Percentiles rank a stretch among this genome's conserved stretches.
phyloP scores from a whole-genome alignment of 805 yeast species.

The Sugiyamaella americana region DNA sequence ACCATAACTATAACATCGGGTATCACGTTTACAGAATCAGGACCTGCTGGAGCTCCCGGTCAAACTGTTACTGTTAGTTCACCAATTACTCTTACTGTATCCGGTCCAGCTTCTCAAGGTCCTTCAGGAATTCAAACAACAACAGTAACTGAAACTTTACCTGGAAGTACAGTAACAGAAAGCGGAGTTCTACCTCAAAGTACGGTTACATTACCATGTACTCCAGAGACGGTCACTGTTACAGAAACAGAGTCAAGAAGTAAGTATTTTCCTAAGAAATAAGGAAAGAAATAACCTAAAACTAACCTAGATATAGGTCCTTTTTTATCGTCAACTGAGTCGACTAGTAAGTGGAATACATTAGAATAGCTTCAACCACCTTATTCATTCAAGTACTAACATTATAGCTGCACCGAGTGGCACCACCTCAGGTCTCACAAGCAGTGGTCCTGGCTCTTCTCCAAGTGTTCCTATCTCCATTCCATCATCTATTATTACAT shows the following conservation, averaged over 20 bases:
- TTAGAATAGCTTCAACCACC: no score
- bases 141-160: constrained; percentile 10
- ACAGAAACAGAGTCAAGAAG: constrained; percentile 6
- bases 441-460: constrained; percentile 30
- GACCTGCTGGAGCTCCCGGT: background rate
- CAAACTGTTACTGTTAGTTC: constrained; percentile 12
- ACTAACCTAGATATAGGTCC: constrained; percentile 18
- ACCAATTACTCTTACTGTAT: constrained; percentile 16
- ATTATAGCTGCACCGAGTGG: constrained; percentile 28
- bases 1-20: constrained; percentile 13
- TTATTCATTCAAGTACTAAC: constrained; percentile 8
- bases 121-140: constrained; percentile 3
- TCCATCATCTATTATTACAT: constrained; percentile 6
- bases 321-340: constrained; percentile 35
- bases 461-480: background rate
- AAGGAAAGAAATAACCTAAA: background rate
- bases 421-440: constrained; percentile 33
- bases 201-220: constrained; percentile 5
- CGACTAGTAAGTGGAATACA: constrained; percentile 22
- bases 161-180: constrained; percentile 9
- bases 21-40: constrained; percentile 12
- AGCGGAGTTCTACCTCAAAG: constrained; percentile 3
- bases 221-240: constrained; percentile 16
- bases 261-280: background rate
- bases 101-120: constrained; percentile 5